These are phyloP conservation scores for Mimosa pudica DNA, from an alignment of 306 rosid genomes.

Conservation along the genomic window DNA sequence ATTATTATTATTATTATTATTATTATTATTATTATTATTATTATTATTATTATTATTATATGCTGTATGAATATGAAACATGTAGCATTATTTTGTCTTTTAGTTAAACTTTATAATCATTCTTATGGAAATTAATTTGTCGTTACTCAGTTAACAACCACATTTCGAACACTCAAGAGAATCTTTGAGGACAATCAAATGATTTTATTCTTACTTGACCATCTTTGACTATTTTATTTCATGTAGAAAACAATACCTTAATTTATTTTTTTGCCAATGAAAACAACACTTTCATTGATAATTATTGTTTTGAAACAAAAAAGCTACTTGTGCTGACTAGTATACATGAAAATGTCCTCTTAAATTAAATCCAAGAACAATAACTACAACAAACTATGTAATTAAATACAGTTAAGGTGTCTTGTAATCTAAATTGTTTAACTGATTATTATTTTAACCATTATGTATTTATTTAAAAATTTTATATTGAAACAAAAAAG, in stretches of 20 bases:
- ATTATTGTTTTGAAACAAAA: too few species aligned
- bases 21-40: neutral
- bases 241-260: neutral
- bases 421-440: too few species aligned
- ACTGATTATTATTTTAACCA: neutral
- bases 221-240: neutral
- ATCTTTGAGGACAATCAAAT: neutral
- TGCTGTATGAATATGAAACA: neutral
- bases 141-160: neutral
- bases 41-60: neutral
- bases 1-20: neutral
- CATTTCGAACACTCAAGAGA: neutral
- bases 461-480: neutral
- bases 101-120: neutral
- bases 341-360: neutral
- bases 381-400: neutral
- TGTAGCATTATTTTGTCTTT: neutral
- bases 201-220: neutral
- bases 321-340: too few species aligned
- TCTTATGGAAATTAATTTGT: neutral
- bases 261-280: neutral
- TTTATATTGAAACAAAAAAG: too few species aligned
- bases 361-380: neutral
- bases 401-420: neutral
- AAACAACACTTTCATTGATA: too few species aligned